A percentile compares a stretch with the other conserved stretches of the same genome.
Evolutionary conservation across 2,329 filamentous ascomycete genomes (phyloP).

Genomic region (Aureobasidium zeae): DNA sequence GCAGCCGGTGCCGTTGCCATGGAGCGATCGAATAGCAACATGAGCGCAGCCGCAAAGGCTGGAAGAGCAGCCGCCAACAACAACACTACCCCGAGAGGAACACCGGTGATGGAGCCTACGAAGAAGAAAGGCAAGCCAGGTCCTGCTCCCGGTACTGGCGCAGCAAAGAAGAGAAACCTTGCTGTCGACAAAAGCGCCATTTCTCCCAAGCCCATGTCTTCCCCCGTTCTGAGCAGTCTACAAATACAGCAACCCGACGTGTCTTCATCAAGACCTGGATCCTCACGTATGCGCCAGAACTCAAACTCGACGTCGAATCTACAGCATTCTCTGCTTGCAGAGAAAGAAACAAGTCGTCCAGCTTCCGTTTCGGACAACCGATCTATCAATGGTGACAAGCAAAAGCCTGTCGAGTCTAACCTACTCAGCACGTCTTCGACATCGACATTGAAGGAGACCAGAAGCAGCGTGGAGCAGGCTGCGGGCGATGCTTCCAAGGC

Average conservation of each 20-base stretch:
- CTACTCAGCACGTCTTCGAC: neutral
- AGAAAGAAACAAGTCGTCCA: slow-evolving; percentile 36
- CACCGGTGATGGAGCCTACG: slow-evolving; percentile 53
- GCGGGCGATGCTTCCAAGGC: slow-evolving; percentile 16
- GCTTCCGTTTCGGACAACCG: slow-evolving; percentile 21
- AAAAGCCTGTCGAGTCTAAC: slow-evolving; percentile 18
- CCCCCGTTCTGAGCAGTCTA: slow-evolving; percentile 62
- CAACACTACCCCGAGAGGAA: slow-evolving; percentile 55
- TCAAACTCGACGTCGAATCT: slow-evolving; percentile 45
- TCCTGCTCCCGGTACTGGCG: slow-evolving; percentile 49
- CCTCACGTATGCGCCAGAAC: slow-evolving; percentile 66
- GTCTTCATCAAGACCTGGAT: slow-evolving; percentile 50
- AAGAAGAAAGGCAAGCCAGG: slow-evolving; percentile 61
- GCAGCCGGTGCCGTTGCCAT: slow-evolving; percentile 38
- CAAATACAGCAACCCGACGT: slow-evolving; percentile 47
- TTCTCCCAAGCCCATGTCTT: slow-evolving; percentile 58
- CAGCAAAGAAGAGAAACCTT: slow-evolving; percentile 59
- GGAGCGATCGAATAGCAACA: slow-evolving; percentile 59
- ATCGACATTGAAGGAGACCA: slow-evolving; percentile 18
- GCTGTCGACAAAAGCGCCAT: slow-evolving; percentile 41
- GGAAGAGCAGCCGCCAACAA: slow-evolving; percentile 27
- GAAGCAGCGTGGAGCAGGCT: slow-evolving; percentile 20
- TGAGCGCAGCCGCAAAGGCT: slow-evolving; percentile 32
- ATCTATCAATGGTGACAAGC: slow-evolving; percentile 21
- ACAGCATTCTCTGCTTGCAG: slow-evolving; percentile 31